Conservation (phyloP, 2,329 filamentous ascomycete genomes). For the Trichophyton schoenleinii region DNA sequence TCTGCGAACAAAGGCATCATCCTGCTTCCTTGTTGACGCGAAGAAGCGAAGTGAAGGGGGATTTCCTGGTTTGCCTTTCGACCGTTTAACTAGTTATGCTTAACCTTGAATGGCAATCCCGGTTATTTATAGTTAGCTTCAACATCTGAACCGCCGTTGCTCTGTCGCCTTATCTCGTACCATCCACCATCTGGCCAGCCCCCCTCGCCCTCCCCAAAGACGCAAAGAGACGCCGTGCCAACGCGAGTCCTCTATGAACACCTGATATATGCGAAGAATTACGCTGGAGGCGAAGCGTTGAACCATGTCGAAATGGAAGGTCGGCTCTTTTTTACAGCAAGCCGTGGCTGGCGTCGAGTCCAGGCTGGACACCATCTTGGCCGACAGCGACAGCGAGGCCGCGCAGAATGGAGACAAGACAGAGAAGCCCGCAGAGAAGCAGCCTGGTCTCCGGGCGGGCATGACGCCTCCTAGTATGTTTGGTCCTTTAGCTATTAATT, state of each 20-base stretch:
- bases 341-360: constrained; percentile 91
- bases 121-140: too few relatives aligned
- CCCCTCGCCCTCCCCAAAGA: background rate
- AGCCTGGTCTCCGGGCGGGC: constrained; percentile 19
- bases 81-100: too few relatives aligned
- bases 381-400: constrained; percentile 54
- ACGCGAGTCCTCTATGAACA: background rate
- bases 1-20: background rate
- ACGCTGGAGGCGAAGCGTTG: constrained; percentile 1
- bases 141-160: too few relatives aligned
- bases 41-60: too few relatives aligned
- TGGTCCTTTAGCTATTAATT: background rate
- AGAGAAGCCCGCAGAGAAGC: constrained; percentile 24
- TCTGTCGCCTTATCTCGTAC: too few relatives aligned
- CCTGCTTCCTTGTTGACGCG: too few relatives aligned
- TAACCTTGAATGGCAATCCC: too few relatives aligned
- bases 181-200: background rate
- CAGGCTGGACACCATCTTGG: constrained; percentile 77
- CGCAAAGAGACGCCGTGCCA: background rate
- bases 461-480: constrained; percentile 18
- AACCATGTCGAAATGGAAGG: constrained; percentile 52
- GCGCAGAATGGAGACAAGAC: constrained; percentile 19
- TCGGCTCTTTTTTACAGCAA: constrained; percentile 59
- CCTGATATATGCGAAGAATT: background rate
- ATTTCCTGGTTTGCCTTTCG: too few relatives aligned